phyloP scores from a whole-genome alignment of 164 flowering plant species.

The Taxillus chinensis region DNA sequence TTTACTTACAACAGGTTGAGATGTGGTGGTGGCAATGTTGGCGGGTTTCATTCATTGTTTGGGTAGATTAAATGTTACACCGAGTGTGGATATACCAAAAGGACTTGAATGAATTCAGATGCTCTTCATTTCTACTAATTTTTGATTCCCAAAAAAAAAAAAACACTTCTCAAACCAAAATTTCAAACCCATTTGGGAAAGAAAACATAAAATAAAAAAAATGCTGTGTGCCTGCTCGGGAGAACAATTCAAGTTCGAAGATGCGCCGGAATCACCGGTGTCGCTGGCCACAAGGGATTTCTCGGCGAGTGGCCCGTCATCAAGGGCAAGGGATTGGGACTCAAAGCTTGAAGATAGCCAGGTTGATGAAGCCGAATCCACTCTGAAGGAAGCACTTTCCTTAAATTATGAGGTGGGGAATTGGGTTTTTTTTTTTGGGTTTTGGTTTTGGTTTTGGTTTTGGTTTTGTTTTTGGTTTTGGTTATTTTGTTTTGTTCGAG shows the following conservation, averaged over 20 bases:
- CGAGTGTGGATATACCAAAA: too few relatives aligned
- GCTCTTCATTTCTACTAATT: too few relatives aligned
- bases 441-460: not conserved
- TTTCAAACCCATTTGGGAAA: slow-evolving; percentile 4
- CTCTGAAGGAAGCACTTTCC: slow-evolving; percentile 88
- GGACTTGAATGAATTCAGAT: too few relatives aligned
- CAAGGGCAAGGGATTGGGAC: slow-evolving; percentile 80
- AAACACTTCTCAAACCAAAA: not conserved
- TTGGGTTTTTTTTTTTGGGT: not conserved
- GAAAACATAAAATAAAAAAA: not conserved
- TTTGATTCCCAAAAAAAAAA: too few relatives aligned
- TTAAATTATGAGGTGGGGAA: slow-evolving; percentile 80
- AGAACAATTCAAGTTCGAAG: slow-evolving; percentile 92
- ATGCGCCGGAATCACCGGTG: slow-evolving; percentile 77
- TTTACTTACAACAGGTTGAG: too few relatives aligned
- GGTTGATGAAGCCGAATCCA: slow-evolving; percentile 93
- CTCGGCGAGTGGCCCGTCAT: slow-evolving; percentile 78
- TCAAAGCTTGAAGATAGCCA: slow-evolving; percentile 72
- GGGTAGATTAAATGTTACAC: too few relatives aligned
- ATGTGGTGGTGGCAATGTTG: too few relatives aligned
- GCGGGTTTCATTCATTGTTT: too few relatives aligned
- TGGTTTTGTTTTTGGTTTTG: not conserved
- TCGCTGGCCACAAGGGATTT: slow-evolving; percentile 91
- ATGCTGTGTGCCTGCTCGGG: slow-evolving; percentile 99
- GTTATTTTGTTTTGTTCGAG: not conserved